These are phyloP conservation scores for Gossypium raimondii DNA, from an alignment of 345 rosid species.

Conservation along the genomic window DNA sequence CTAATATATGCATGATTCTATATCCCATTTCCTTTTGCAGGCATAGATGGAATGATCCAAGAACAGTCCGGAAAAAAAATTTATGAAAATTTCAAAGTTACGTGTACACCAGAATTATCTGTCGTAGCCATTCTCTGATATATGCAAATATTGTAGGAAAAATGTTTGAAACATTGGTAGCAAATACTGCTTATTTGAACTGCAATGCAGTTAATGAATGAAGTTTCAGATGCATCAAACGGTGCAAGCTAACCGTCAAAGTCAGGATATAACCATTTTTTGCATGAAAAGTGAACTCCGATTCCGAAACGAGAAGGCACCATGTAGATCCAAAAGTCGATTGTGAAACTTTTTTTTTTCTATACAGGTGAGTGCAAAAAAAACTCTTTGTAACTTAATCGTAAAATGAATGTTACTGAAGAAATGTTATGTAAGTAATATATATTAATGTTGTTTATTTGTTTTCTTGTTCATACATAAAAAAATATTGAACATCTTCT, in stretches of 20 bases:
- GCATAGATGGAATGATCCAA: background rate
- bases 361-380: background rate
- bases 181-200: slow-evolving; percentile 2
- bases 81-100: no score
- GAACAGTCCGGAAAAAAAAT: background rate
- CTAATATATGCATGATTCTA: background rate
- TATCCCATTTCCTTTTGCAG: background rate
- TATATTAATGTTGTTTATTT: background rate
- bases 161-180: background rate
- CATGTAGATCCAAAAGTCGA: slow-evolving; percentile 1
- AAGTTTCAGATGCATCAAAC: slow-evolving; percentile 1
- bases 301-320: background rate
- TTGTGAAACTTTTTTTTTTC: slow-evolving; percentile 12
- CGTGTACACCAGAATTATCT: no score
- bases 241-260: background rate
- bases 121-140: background rate
- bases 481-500: no score
- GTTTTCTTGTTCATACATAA: no score
- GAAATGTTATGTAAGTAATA: background rate
- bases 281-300: no score
- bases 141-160: background rate
- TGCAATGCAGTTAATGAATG: background rate
- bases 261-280: background rate
- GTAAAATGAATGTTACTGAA: background rate
- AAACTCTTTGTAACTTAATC: background rate